phyloP scores from a whole-genome alignment of 306 rosid genomes.

The Canavalia ensiformis region DNA sequence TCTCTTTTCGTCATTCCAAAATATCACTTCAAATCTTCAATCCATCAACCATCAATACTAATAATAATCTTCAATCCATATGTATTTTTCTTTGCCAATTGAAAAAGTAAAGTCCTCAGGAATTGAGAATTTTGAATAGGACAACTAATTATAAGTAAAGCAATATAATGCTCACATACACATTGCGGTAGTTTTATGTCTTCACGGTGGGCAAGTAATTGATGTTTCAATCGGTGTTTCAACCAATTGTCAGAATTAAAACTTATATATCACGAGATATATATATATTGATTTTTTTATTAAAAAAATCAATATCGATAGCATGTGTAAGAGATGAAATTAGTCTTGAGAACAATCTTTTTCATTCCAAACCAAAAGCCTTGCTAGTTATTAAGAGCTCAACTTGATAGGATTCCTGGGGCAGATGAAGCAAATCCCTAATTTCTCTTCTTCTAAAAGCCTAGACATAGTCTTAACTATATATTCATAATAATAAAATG shows the following conservation, averaged over 20 bases:
- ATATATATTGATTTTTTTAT: too few relatives aligned
- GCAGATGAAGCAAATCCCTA: background rate
- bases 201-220: background rate
- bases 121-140: background rate
- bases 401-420: slow-evolving; percentile 27
- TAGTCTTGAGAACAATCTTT: background rate
- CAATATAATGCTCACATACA: slow-evolving; percentile 6
- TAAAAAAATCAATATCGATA: too few relatives aligned
- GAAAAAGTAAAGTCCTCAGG: background rate
- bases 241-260: background rate
- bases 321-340: slow-evolving; percentile 4
- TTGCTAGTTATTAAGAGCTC: background rate
- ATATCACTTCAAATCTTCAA: slow-evolving; percentile 10
- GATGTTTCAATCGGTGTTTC: slow-evolving; percentile 28
- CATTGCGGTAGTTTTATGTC: background rate
- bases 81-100: background rate
- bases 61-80: too few relatives aligned
- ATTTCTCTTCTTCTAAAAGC: background rate
- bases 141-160: slow-evolving; percentile 10
- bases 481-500: too few relatives aligned
- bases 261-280: background rate
- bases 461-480: too few relatives aligned
- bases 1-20: slow-evolving; percentile 4
- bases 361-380: background rate
- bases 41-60: too few relatives aligned